Evolutionary conservation across 1,284 basidiomycete genomes (phyloP).

Genomic region (Pyrrhoderma noxium): DNA sequence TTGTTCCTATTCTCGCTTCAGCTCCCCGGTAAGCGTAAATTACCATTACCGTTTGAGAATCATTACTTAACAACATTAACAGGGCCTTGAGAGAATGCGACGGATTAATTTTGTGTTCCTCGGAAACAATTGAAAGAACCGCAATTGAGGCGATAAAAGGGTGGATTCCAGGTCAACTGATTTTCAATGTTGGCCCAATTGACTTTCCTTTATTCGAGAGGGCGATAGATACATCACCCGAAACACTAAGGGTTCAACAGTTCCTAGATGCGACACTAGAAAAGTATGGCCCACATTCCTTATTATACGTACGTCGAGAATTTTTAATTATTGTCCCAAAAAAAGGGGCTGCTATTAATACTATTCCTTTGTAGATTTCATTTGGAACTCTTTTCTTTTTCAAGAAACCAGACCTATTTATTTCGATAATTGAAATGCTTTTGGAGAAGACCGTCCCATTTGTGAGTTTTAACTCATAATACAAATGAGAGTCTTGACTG

Average conservation of each 20-base stretch:
- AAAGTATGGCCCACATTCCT: slow-evolving; percentile 11
- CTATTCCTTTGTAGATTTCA: slow-evolving; percentile 6
- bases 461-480: slow-evolving; percentile 4
- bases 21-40: background rate
- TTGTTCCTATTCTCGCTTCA: background rate
- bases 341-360: background rate
- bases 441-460: slow-evolving; percentile 13
- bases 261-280: slow-evolving; percentile 7
- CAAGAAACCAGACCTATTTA: slow-evolving; percentile 9
- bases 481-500: background rate
- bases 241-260: background rate
- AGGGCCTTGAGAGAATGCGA: slow-evolving; percentile 12
- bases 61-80: too few relatives aligned
- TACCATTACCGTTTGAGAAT: background rate
- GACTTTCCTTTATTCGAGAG: slow-evolving; percentile 4
- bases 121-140: background rate
- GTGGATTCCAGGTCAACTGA: slow-evolving; percentile 5
- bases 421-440: slow-evolving; percentile 9
- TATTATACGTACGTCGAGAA: slow-evolving; percentile 13
- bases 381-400: slow-evolving; percentile 18
- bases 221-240: background rate
- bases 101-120: slow-evolving; percentile 5
- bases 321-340: background rate
- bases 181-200: slow-evolving; percentile 1
- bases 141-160: background rate